Percentiles rank a stretch among this genome's conserved stretches.
Conservation (phyloP, 225 moss, liverwort and hornwort species). For the Pseudisothecium myosuroides region DNA sequence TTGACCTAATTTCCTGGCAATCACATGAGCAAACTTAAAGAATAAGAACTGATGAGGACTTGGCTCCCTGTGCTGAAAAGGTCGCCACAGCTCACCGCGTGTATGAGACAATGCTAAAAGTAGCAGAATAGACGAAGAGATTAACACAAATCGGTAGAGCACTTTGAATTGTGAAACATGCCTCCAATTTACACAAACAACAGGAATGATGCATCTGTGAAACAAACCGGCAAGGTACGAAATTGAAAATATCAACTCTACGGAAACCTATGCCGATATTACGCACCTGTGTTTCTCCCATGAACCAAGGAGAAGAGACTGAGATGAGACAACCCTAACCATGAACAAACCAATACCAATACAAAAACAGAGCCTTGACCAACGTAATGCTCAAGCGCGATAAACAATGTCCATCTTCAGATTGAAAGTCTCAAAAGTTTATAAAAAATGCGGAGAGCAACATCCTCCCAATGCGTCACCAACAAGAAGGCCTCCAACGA, state of each 20-base stretch:
- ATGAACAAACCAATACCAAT: not conserved
- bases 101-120: not conserved
- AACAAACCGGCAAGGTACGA: not conserved
- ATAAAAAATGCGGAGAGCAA: not conserved
- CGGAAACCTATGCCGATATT: not conserved
- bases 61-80: not conserved
- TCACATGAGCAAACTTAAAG: not conserved
- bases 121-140: not conserved
- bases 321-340: not conserved
- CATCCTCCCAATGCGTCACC: not conserved
- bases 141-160: not conserved
- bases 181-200: not conserved
- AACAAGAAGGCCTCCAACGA: not conserved
- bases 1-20: not conserved
- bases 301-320: not conserved
- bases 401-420: not conserved
- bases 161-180: not conserved
- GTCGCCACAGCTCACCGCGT: not conserved
- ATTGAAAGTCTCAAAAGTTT: not conserved
- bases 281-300: not conserved
- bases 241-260: not conserved
- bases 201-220: not conserved
- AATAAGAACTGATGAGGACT: not conserved
- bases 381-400: not conserved
- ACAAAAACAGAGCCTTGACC: not conserved